These are phyloP conservation scores for Lactifluus rugatus DNA, from an alignment of 768 basidiomycete species.

Conservation along the genomic window DNA sequence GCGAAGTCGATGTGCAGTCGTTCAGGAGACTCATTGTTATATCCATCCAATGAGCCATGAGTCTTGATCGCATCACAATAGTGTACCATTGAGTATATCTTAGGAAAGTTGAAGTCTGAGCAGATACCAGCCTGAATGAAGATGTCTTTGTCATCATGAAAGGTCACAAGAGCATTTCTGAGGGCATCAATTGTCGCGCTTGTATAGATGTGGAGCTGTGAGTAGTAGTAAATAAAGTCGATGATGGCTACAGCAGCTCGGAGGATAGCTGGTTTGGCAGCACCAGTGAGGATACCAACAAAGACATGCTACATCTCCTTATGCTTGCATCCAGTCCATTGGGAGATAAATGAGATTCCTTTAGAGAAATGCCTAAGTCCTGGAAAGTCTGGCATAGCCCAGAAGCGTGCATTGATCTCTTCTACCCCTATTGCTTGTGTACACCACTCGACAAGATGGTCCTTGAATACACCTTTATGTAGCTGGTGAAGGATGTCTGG, in stretches of 20 bases:
- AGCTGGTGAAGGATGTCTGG: slow-evolving; percentile 22
- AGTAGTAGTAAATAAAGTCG: background rate
- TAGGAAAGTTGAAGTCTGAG: background rate
- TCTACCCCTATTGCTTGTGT: background rate
- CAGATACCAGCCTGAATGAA: background rate
- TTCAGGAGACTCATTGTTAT: slow-evolving; percentile 27
- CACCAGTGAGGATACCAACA: background rate
- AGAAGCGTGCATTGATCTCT: background rate
- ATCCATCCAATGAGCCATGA: slow-evolving; percentile 20
- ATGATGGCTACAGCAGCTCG: background rate
- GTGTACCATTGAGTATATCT: slow-evolving; percentile 2
- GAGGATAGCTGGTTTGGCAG: background rate
- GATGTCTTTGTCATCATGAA: background rate
- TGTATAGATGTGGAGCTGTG: background rate
- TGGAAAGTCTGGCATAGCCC: background rate
- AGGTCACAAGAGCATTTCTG: background rate
- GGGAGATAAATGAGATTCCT: background rate
- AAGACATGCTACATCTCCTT: background rate
- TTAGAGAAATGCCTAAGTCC: background rate
- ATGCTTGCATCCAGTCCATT: background rate
- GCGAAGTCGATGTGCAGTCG: slow-evolving; percentile 27
- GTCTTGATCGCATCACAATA: slow-evolving; percentile 9
- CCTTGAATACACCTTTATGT: slow-evolving; percentile 10
- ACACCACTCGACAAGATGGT: background rate
- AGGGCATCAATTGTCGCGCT: background rate